Evolutionary conservation across 768 basidiomycete genomes (phyloP), one percentile per base, ranked within the genome.

Genomic region (Coprinellus aureogranulatus): DNA sequence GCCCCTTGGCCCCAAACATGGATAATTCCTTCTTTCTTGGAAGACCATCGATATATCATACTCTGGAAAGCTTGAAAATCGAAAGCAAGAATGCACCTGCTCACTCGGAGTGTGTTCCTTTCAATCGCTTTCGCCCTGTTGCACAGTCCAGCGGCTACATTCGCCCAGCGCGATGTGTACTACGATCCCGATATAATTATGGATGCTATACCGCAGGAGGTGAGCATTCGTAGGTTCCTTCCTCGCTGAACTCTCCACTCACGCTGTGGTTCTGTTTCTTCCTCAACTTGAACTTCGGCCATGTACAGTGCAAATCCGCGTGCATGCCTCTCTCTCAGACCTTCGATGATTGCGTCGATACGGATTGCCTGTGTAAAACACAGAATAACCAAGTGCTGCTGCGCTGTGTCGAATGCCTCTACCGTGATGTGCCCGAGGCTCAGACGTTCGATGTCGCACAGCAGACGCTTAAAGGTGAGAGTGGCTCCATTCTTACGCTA

Each of bases 371-470:
- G 14, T 55, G 54, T 30, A 55, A 23, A 0, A 10, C 25, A 16
- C 27, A 23, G 27, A 55, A 34, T 30, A 55, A 55, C 31, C 27
- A 28, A 20, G 44, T 26, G 1, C 31, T 55, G 9, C 34, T 41
- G 12, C 26, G 11, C 44, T 55, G 54, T 30, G 18, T 55, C 20
- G 23, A 30, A 8, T 55, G 54, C 22, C 45, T 55, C 12, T 55
- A 55, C 30, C 3, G 25, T 20, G 54, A 46, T 14, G 54, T 30
- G 18, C 54, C 54, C 2, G 45, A 10, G 28, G 22, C 10, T 22
- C 25, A 46, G 20, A 47, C 45, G 11, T 55, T 46, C 22, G 54
- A 55, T 14, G 54, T 44, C 18, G 54, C 37, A 3, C 54, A 55
- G 26, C 37, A 34, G 23, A 37, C 45, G 5, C 54, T 55, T 12